Base-by-base conservation (phyloP, 805 yeast species). In the Candida germanica region DNA sequence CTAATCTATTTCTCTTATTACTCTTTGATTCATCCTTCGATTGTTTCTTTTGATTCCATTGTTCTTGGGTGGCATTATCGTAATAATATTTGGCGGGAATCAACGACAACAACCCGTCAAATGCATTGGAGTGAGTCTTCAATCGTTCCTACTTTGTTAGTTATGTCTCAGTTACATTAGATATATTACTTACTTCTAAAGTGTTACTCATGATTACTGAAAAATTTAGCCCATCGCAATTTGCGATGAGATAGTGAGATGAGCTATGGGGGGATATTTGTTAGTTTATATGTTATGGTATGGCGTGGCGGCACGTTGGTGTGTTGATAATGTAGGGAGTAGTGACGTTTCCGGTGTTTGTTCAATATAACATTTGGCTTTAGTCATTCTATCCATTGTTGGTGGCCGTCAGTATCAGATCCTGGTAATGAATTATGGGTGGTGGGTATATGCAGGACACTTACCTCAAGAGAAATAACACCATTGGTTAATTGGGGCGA, bases 71-170 rank as follows among this genome's bases (percentile, higher is more conserved):
- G 40, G 86, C 91, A 26, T 85, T 96, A 58, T 89, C 96, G 56
- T 86, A 88, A 58, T 91, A 91, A 54, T 83, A 88, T 54, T 88
- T 87, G 3, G 97, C 95, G 3, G 98, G 97, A 40, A 91, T 89
- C 58, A 91, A 67, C 14, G 96, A 87, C 40, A 91, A 68, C 35
- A 91, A 67, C 16, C 97, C 95, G 55, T 86, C 87, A 58, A 91
- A 91, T 3, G 96, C 87, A 34, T 78, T 67, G 10, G 93, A 80
- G 54, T 83, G 88, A 21, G 78, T 77, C 60, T 83, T 80, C 48
- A 85, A 73, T 47, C 95, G 79, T 54, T 85, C 93, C 80, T 79
- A 39, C 10, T 9, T 29, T 28, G 58, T 58, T 58, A 57, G 61
- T 53, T 22, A 26, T 15, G 29, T 23, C 12, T 8, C 37, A 6